Percentiles rank a stretch among this genome's conserved stretches.
phyloP scores from a whole-genome alignment of 2,329 filamentous ascomycete genomes.

The Aspergillus sp. region DNA sequence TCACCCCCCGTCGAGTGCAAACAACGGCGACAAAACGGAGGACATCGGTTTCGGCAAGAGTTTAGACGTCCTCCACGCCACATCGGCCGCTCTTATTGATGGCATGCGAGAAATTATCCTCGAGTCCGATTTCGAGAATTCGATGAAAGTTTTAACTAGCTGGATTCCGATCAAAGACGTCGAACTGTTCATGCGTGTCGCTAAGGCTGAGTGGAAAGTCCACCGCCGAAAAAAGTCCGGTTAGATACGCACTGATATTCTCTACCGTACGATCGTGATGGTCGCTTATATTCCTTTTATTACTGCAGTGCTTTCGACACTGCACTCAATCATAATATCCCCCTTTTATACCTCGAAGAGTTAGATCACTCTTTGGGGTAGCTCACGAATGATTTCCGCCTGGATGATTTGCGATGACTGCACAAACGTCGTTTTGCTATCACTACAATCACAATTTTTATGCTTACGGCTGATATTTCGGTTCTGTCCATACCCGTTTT shows the following conservation, averaged over 20 bases:
- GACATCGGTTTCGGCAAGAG: conserved; percentile 57
- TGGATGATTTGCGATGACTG: conserved; percentile 16
- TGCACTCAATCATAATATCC: conserved; percentile 1
- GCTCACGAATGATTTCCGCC: conserved; percentile 12
- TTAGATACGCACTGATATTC: conserved; percentile 4
- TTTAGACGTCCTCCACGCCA: conserved; percentile 85
- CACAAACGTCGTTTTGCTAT: conserved; percentile 13
- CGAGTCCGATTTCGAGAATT: conserved; percentile 93
- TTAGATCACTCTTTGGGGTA: not conserved
- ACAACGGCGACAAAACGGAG: conserved; percentile 17
- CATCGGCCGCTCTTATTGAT: conserved; percentile 85
- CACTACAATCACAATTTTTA: conserved; percentile 5
- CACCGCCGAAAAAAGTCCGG: conserved; percentile 50
- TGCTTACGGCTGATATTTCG: conserved; percentile 5
- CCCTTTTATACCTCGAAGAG: not conserved
- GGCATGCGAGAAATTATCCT: conserved; percentile 84
- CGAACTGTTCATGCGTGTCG: conserved; percentile 87
- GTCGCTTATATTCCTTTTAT: not conserved
- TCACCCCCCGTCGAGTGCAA: conserved; percentile 21
- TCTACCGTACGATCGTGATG: not conserved
- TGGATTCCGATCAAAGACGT: conserved; percentile 95
- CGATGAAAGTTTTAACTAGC: conserved; percentile 94
- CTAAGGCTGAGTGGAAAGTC: conserved; percentile 81
- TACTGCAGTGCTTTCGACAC: not conserved
- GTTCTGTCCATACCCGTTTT: not conserved